Evolutionary conservation across 2,329 filamentous ascomycete genomes (phyloP).

Genomic region (Pseudopithomyces chartarum): DNA sequence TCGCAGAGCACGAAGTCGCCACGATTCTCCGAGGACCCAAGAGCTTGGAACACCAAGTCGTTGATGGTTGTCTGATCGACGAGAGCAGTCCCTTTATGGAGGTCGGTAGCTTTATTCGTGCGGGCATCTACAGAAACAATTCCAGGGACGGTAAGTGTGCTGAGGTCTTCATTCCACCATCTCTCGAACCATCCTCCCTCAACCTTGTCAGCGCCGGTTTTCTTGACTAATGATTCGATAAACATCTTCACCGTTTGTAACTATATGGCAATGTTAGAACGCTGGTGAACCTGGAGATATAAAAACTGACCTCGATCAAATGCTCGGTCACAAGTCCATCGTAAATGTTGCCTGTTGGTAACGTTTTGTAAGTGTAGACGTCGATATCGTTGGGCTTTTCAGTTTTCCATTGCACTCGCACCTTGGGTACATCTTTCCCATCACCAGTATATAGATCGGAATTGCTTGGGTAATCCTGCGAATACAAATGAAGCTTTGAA

Average conservation of each 20-base stretch:
- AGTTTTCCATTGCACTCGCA: background rate
- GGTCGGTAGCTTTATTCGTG: background rate
- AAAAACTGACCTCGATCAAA: background rate
- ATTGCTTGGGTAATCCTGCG: background rate
- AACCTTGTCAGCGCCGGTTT: background rate
- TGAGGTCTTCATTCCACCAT: background rate
- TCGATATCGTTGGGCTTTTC: background rate
- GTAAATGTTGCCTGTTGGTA: background rate
- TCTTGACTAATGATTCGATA: background rate
- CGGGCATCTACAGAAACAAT: background rate
- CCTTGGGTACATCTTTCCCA: background rate
- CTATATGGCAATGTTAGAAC: background rate
- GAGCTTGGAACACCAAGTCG: background rate
- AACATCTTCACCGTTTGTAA: background rate
- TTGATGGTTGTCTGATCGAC: background rate
- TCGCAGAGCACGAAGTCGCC: background rate
- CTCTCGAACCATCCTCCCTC: background rate
- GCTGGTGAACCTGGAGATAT: background rate
- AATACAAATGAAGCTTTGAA: background rate
- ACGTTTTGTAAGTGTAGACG: background rate
- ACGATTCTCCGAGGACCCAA: background rate
- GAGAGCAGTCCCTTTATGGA: background rate
- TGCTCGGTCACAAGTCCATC: background rate
- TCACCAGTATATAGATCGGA: background rate
- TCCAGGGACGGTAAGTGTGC: background rate